Evolutionary conservation across 305 asterid species (phyloP), one percentile per base, ranked within the genome.

Genomic region (Andrographis paniculata): DNA sequence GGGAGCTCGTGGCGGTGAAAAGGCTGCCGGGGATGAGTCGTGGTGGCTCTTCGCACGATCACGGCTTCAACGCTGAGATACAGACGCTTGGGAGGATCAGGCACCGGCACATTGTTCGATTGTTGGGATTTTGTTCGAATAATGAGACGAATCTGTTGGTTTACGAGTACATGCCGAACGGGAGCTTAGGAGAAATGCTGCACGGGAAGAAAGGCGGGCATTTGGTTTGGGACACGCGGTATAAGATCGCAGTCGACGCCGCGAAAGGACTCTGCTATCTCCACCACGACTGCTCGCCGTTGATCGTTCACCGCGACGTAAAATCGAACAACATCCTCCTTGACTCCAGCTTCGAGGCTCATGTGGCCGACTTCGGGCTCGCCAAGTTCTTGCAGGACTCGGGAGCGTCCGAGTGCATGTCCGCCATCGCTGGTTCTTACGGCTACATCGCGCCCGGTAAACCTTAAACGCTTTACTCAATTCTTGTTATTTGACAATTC

Each of bases 191-290:
- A 36, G 97, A 87, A 55, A 68, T 73, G 81, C 70, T 87, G 39
- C 96, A 87, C 41, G 95, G 96, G 42, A 87, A 84, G 80, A 87
- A 83, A 67, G 97, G 97, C 0, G 97, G 92, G 10, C 87, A 84
- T 68, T 69, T 87, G 73, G 75, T 59, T 42, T 87, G 97, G 97
- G 92, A 84, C 53, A 84, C 92, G 1, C 42, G 95, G 74, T 79
- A 76, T 52, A 80, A 84, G 73, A 81, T 87, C 6, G 92, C 94
- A 0, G 73, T 84, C 41, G 95, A 87, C 70, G 58, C 97, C 45
- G 94, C 97, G 0, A 87, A 84, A 77, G 97, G 97, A 12, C 91
- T 87, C 50, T 87, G 95, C 69, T 87, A 87, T 71, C 95, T 87
- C 54, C 97, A 84, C 53, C 97, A 87, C 8, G 97, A 87, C 55